Evolutionary conservation across 306 rosid species (phyloP).

Genomic region (Citrullus amarus): DNA sequence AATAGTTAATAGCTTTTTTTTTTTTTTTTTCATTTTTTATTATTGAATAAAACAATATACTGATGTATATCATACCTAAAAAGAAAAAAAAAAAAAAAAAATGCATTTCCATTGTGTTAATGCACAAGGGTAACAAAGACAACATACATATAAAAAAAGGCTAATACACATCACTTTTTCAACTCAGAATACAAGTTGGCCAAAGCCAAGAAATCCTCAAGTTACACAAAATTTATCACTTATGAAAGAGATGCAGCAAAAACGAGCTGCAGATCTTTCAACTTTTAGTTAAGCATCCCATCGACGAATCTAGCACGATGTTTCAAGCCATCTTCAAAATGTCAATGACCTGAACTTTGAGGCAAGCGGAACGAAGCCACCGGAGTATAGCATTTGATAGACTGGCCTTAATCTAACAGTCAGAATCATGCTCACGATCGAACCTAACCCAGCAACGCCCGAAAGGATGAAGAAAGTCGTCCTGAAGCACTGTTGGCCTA

Average conservation of each 20-base stretch:
- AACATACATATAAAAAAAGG: neutral
- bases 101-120: neutral
- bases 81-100: no score
- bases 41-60: neutral
- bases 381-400: slow-evolving; percentile 57
- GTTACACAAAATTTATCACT: neutral
- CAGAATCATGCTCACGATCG: slow-evolving; percentile 52
- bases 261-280: neutral
- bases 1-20: neutral
- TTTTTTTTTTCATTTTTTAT: neutral
- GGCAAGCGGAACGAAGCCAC: slow-evolving; percentile 50
- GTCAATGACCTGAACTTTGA: slow-evolving; percentile 20
- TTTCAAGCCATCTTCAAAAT: neutral
- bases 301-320: neutral
- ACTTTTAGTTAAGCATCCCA: neutral
- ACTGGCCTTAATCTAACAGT: slow-evolving; percentile 59
- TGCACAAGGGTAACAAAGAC: neutral
- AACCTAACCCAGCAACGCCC: slow-evolving; percentile 46
- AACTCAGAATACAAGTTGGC: neutral
- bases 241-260: neutral
- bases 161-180: neutral
- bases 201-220: neutral
- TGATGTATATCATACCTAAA: neutral
- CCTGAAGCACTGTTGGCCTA: slow-evolving; percentile 67
- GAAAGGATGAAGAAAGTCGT: slow-evolving; percentile 62